phyloP scores from a whole-genome alignment of 2,329 filamentous ascomycete genomes.

The Neonectria coccinea region DNA sequence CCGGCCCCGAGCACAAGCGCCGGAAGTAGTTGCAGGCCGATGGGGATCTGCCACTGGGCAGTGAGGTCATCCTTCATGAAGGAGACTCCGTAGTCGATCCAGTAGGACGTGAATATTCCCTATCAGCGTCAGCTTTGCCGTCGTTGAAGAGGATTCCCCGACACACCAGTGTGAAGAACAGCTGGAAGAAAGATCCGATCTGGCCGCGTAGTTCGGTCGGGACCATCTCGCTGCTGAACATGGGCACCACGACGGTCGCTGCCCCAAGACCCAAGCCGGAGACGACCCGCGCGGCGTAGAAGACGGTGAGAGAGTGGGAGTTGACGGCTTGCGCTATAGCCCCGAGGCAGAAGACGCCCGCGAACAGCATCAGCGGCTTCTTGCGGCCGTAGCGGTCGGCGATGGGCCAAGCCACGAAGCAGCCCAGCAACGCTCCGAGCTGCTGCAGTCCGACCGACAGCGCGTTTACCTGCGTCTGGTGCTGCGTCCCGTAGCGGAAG shows the following conservation, averaged over 20 bases:
- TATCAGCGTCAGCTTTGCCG: background rate
- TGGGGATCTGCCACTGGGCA: slow-evolving; percentile 67
- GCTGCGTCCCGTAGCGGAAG: slow-evolving; percentile 15
- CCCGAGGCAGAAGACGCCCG: slow-evolving; percentile 15
- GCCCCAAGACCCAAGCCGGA: slow-evolving; percentile 14
- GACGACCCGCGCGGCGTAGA: slow-evolving; percentile 13
- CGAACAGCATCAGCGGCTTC: slow-evolving; percentile 15
- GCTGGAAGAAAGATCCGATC: slow-evolving; percentile 18
- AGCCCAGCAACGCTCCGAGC: slow-evolving; percentile 19
- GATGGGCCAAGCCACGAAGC: slow-evolving; percentile 19
- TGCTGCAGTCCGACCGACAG: slow-evolving; percentile 18
- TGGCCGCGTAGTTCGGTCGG: slow-evolving; percentile 15
- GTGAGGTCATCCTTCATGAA: slow-evolving; percentile 31
- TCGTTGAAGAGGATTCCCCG: background rate
- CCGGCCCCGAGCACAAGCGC: slow-evolving; percentile 60
- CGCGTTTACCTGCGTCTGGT: slow-evolving; percentile 21
- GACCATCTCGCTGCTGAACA: slow-evolving; percentile 24
- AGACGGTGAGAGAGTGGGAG: slow-evolving; percentile 3
- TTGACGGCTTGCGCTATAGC: slow-evolving; percentile 13
- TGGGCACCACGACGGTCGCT: slow-evolving; percentile 15
- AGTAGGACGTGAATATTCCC: slow-evolving; percentile 31
- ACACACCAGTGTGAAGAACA: slow-evolving; percentile 19
- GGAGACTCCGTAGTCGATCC: slow-evolving; percentile 28
- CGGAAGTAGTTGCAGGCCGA: slow-evolving; percentile 63
- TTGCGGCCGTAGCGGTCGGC: slow-evolving; percentile 15